These are phyloP conservation scores for Xylaria castorea DNA, from an alignment of 495 filamentous ascomycete species.

Conservation along the genomic window DNA sequence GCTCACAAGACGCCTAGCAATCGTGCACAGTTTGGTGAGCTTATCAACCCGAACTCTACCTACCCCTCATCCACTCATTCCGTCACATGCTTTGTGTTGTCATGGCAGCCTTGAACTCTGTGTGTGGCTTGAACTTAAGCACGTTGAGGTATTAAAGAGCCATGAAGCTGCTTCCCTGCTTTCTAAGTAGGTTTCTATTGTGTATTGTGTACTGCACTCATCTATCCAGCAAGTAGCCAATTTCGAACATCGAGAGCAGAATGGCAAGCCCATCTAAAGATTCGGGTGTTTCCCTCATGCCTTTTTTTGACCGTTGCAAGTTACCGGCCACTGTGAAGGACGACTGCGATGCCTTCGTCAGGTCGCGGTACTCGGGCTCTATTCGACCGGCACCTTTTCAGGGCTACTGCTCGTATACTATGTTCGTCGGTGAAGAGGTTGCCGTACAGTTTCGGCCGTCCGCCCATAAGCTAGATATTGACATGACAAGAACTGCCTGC, in stretches of 20 bases:
- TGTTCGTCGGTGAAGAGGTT: conserved; percentile 44
- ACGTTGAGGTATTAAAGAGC: conserved; percentile 15
- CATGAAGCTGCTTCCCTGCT: background rate
- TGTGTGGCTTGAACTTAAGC: conserved; percentile 5
- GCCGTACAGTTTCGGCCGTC: conserved; percentile 60
- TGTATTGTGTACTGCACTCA: background rate
- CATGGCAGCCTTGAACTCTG: background rate
- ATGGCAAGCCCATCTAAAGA: conserved; percentile 35
- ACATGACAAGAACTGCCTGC: conserved; percentile 47
- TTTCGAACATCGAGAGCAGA: conserved; percentile 13
- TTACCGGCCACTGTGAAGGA: conserved; percentile 32
- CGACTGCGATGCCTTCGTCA: conserved; percentile 37
- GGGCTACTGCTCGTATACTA: conserved; percentile 61
- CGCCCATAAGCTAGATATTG: conserved; percentile 49
- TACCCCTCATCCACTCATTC: conserved; percentile 39
- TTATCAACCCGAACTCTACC: conserved; percentile 36
- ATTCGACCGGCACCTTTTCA: conserved; percentile 46
- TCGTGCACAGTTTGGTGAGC: conserved; percentile 30
- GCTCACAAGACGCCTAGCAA: conserved; percentile 26
- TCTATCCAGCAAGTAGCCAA: background rate
- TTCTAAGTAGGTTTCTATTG: background rate
- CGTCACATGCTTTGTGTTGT: conserved; percentile 30
- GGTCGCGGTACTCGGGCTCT: conserved; percentile 28
- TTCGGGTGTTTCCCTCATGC: conserved; percentile 32
- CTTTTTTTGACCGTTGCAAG: conserved; percentile 39